Percentiles rank a stretch among this genome's conserved stretches.
phyloP scores from a whole-genome alignment of 257 asterid species.

The Solanum tarapatanum region DNA sequence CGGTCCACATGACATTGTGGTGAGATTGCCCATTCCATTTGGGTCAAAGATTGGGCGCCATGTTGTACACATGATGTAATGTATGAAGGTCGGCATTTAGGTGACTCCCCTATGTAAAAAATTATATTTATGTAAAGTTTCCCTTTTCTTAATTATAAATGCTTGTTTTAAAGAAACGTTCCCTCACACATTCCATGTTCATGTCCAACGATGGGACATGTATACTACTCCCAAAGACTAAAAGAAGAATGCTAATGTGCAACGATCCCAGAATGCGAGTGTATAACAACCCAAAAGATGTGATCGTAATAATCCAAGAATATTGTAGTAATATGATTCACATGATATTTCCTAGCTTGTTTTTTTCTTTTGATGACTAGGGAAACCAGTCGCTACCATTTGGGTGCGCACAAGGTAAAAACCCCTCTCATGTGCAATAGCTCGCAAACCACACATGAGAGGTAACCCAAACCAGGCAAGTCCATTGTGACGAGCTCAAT shows the following conservation, averaged over 20 bases:
- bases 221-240: neutral
- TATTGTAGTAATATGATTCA: neutral
- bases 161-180: neutral
- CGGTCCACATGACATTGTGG: neutral
- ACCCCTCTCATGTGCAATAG: too few relatives aligned
- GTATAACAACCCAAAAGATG: neutral
- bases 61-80: neutral
- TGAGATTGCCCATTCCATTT: neutral
- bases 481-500: too few relatives aligned
- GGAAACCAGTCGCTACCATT: too few relatives aligned
- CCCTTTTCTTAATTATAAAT: neutral
- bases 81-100: neutral
- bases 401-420: too few relatives aligned
- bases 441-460: too few relatives aligned
- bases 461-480: too few relatives aligned
- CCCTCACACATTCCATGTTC: neutral
- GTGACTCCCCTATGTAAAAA: neutral
- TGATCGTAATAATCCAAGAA: neutral
- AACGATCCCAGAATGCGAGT: neutral
- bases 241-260: neutral
- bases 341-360: neutral
- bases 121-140: neutral
- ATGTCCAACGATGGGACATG: neutral
- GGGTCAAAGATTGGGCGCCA: neutral
- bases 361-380: too few relatives aligned